A percentile compares a stretch with the other conserved stretches of the same genome.
These are phyloP conservation scores for Calycina marina DNA, from an alignment of 2,329 filamentous ascomycete species.

Conservation along the genomic window DNA sequence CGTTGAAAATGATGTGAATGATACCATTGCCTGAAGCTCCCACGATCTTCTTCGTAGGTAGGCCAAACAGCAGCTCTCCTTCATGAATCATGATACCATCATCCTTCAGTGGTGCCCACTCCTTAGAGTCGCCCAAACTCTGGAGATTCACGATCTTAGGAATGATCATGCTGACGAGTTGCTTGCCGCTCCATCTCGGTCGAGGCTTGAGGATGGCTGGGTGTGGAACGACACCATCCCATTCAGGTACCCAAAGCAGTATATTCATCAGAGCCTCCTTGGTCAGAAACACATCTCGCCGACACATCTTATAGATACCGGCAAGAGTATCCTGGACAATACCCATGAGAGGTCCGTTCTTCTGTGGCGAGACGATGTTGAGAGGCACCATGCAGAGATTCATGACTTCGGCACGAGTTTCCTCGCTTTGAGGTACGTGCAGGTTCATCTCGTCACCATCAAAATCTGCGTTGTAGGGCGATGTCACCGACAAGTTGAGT, in stretches of 20 bases:
- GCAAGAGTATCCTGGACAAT: constrained; percentile 97
- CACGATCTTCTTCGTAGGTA: constrained; percentile 86
- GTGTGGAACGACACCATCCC: constrained; percentile 87
- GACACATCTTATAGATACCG: constrained; percentile 92
- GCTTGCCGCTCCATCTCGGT: constrained; percentile 95
- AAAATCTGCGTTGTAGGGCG: constrained; percentile 99
- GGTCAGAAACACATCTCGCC: constrained; percentile 78
- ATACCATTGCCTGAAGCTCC: constrained; percentile 84
- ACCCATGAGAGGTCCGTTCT: constrained; percentile 96
- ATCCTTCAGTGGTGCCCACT: constrained; percentile 50
- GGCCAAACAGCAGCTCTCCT: constrained; percentile 79
- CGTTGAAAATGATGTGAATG: constrained; percentile 92
- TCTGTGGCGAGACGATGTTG: constrained; percentile 95
- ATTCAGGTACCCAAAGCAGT: constrained; percentile 92
- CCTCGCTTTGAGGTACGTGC: constrained; percentile 95
- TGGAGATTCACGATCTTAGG: constrained; percentile 74
- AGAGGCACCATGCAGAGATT: constrained; percentile 95
- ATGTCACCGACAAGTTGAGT: constrained; percentile 92
- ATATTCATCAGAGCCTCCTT: constrained; percentile 93
- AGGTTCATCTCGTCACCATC: constrained; percentile 99
- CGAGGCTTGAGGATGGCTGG: constrained; percentile 89
- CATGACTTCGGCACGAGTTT: constrained; percentile 86
- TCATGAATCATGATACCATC: constrained; percentile 71
- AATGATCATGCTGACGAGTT: constrained; percentile 87
- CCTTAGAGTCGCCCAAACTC: constrained; percentile 40